Percentiles rank a stretch among this genome's conserved stretches.
Conservation (phyloP, 2,329 filamentous ascomycete genomes). For the Aspergillus oerlinghausenensis region DNA sequence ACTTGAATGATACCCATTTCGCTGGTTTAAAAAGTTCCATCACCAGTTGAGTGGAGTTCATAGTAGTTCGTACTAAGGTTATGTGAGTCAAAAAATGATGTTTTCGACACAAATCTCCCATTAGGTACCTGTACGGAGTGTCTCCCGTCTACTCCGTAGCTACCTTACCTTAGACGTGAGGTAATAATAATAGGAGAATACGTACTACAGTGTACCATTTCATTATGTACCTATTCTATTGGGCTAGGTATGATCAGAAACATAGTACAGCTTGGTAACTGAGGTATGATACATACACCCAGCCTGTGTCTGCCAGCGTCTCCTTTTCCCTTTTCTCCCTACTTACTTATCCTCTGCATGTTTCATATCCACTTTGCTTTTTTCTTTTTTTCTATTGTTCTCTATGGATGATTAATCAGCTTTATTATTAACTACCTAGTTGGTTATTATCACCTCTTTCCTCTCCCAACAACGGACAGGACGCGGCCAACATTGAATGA, state of each 20-base stretch:
- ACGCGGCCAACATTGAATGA: not conserved
- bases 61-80: too few species aligned
- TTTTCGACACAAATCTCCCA: not conserved
- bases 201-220: too few species aligned
- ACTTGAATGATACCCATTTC: not conserved
- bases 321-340: not conserved
- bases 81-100: too few species aligned
- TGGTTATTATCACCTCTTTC: not conserved
- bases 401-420: not conserved
- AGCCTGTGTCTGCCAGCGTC: not conserved
- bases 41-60: not conserved
- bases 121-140: too few species aligned
- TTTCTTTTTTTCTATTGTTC: not conserved
- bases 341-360: not conserved
- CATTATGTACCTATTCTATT: too few species aligned
- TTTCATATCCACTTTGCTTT: not conserved
- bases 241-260: too few species aligned
- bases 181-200: not conserved
- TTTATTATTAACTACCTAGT: not conserved
- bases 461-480: not conserved
- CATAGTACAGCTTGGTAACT: not conserved
- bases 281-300: not conserved
- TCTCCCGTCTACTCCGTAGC: too few species aligned
- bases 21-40: not conserved
- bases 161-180: too few species aligned